Percentiles rank a stretch among this genome's conserved stretches.
These are phyloP conservation scores for Obba rivulosa DNA, from an alignment of 768 basidiomycete genomes.

Conservation along the genomic window DNA sequence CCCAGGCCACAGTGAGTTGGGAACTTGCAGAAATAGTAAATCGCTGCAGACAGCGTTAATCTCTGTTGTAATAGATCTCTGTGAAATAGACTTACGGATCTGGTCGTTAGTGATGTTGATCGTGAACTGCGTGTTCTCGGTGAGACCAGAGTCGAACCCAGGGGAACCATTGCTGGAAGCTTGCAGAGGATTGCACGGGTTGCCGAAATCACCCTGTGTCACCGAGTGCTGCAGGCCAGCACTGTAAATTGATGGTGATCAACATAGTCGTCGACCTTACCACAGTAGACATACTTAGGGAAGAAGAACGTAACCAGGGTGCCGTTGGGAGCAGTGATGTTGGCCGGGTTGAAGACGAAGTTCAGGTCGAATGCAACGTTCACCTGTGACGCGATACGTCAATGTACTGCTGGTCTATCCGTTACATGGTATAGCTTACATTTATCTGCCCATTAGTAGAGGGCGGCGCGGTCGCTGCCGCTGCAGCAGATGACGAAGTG, in stretches of 20 bases:
- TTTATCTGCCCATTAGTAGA: conserved; percentile 14
- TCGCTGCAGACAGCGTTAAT: conserved; percentile 29
- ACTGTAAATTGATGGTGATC: conserved; percentile 1
- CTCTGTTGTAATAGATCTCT: neutral
- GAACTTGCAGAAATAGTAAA: conserved; percentile 55
- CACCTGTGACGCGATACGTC: conserved; percentile 27
- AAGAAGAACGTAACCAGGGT: conserved; percentile 51
- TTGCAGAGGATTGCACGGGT: conserved; percentile 32
- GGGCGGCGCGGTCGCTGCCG: conserved; percentile 26
- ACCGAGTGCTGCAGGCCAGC: conserved; percentile 20
- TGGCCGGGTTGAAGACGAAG: conserved; percentile 40
- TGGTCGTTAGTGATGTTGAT: conserved; percentile 44
- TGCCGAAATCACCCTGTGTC: conserved; percentile 24
- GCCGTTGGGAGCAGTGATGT: conserved; percentile 43
- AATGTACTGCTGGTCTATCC: neutral
- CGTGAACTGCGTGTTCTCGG: conserved; percentile 34
- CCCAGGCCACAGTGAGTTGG: conserved; percentile 44
- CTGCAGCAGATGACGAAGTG: conserved; percentile 21
- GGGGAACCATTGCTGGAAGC: conserved; percentile 29
- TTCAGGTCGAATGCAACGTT: conserved; percentile 35
- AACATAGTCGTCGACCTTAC: neutral
- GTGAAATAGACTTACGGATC: conserved; percentile 33
- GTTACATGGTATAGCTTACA: conserved; percentile 5
- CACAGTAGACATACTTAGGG: conserved; percentile 31
- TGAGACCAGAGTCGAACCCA: conserved; percentile 50